Percentiles rank a stretch among this genome's conserved stretches.
These are phyloP conservation scores for Arthroderma sp. DNA, from an alignment of 2,329 filamentous ascomycete genomes.

Conservation along the genomic window DNA sequence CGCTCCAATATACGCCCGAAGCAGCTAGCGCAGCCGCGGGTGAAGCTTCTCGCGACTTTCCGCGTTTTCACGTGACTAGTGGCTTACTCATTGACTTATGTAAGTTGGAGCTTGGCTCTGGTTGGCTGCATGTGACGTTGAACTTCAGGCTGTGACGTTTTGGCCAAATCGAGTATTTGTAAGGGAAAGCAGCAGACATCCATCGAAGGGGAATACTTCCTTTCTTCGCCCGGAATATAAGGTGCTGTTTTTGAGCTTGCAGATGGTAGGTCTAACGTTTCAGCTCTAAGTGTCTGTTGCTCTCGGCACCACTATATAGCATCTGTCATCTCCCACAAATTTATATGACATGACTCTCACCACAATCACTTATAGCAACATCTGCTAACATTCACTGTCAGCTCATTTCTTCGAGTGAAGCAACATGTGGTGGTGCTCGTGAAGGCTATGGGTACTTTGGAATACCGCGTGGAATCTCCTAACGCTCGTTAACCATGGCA, in stretches of 20 bases:
- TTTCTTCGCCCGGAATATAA: too few species aligned
- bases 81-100: background rate
- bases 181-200: background rate
- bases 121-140: background rate
- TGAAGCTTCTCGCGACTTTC: too few species aligned
- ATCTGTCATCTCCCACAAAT: background rate
- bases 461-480: background rate
- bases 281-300: too few species aligned
- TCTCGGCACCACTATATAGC: background rate
- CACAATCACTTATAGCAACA: background rate
- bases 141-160: slow-evolving; percentile 2
- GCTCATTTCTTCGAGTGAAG: background rate
- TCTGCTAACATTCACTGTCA: background rate
- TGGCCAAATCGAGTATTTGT: background rate
- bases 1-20: background rate
- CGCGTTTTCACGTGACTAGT: background rate
- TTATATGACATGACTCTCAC: background rate
- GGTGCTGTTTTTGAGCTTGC: too few species aligned
- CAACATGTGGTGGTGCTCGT: background rate
- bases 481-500: slow-evolving; percentile 21
- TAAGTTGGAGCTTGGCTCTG: background rate
- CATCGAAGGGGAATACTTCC: too few species aligned
- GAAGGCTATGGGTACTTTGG: background rate
- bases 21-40: background rate
- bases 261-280: too few species aligned